These are phyloP conservation scores for Mycena amicta DNA, from an alignment of 768 basidiomycete species.

Conservation along the genomic window DNA sequence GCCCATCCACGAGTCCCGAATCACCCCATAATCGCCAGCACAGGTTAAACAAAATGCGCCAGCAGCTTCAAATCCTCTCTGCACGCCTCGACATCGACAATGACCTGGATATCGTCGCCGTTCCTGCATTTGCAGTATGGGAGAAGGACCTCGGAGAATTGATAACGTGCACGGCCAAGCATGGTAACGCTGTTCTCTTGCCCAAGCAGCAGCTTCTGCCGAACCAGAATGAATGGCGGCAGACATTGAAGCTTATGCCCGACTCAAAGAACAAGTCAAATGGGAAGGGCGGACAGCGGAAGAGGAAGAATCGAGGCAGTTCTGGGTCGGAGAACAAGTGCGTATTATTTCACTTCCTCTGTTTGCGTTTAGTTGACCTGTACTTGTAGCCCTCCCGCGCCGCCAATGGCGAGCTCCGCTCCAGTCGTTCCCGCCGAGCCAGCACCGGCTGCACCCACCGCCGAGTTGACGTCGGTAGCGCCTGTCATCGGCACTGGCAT, in stretches of 20 bases:
- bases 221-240: neutral
- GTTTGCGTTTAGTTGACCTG: too few relatives aligned
- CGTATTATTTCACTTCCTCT: too few relatives aligned
- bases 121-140: neutral
- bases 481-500: neutral
- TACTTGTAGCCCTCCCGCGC: too few relatives aligned
- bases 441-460: neutral
- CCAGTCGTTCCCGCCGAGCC: too few relatives aligned
- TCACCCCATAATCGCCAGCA: neutral
- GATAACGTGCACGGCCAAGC: neutral
- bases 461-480: neutral
- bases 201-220: neutral
- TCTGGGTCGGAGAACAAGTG: neutral
- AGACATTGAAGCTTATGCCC: neutral
- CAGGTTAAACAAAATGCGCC: neutral
- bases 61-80: neutral
- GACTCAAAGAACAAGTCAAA: neutral
- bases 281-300: neutral
- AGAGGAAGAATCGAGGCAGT: neutral
- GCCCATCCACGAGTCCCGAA: neutral
- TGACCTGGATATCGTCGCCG: neutral
- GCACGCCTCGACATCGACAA: neutral
- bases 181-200: neutral
- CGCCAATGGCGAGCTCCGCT: too few relatives aligned
- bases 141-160: neutral